phyloP scores from a whole-genome alignment of 1,284 basidiomycete genomes.

The Volvariella volvacea region DNA sequence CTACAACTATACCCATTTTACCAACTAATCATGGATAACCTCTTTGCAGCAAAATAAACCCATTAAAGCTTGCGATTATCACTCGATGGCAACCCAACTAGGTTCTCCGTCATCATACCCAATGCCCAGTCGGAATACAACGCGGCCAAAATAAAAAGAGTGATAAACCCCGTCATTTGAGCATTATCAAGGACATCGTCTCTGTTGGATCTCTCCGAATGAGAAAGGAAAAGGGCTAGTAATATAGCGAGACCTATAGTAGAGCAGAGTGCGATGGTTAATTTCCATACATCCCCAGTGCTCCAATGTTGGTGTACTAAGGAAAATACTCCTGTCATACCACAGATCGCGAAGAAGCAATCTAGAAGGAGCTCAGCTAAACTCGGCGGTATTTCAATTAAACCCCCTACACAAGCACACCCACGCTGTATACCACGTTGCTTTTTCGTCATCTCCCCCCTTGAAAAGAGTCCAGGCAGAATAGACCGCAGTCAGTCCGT shows the following conservation, averaged over 20 bases:
- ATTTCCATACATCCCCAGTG: not conserved
- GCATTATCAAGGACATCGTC: not conserved
- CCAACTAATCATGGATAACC: conserved; percentile 4
- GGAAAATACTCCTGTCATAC: conserved; percentile 5
- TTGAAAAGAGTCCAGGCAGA: not conserved
- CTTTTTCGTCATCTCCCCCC: not conserved
- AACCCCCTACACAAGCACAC: too few species aligned
- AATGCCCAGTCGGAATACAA: conserved; percentile 2
- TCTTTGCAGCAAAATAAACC: conserved; percentile 2
- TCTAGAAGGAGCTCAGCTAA: too few species aligned
- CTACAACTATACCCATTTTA: too few species aligned
- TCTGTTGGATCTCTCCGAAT: too few species aligned
- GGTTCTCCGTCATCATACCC: conserved; percentile 3
- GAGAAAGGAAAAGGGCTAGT: too few species aligned
- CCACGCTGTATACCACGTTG: too few species aligned
- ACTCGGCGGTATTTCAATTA: too few species aligned
- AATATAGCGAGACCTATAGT: conserved; percentile 1
- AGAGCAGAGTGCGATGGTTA: conserved; percentile 1
- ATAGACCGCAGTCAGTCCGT: conserved; percentile 3
- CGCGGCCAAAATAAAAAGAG: not conserved
- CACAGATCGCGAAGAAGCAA: not conserved
- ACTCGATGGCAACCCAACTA: not conserved
- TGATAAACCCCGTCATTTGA: not conserved
- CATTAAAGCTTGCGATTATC: not conserved
- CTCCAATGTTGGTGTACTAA: not conserved